Percentiles rank a stretch among this genome's conserved stretches.
Conservation (phyloP, 495 filamentous ascomycete genomes). For the Hypoxylon subgilvum region DNA sequence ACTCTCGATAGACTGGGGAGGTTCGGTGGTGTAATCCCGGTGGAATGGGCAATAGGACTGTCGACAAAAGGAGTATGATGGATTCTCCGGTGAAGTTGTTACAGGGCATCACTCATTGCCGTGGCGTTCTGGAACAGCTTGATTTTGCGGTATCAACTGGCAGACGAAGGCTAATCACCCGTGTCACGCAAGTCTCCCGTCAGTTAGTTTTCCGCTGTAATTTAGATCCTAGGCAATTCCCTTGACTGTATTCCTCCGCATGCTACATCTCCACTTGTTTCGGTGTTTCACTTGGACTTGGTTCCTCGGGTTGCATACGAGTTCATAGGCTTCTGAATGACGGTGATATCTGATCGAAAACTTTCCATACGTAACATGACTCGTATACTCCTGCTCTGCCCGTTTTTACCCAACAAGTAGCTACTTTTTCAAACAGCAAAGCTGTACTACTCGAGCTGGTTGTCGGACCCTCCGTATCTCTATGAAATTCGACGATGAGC, state of each 20-base stretch:
- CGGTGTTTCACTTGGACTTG: constrained; percentile 39
- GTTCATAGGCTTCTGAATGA: constrained; percentile 50
- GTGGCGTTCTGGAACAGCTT: constrained; percentile 54
- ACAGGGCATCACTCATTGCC: constrained; percentile 52
- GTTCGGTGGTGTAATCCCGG: constrained; percentile 42
- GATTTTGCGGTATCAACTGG: constrained; percentile 43
- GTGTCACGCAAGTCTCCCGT: constrained; percentile 36
- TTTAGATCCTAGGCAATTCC: constrained; percentile 65
- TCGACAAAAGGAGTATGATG: constrained; percentile 44
- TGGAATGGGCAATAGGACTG: constrained; percentile 38
- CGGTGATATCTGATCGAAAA: constrained; percentile 31
- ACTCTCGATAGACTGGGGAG: constrained; percentile 42
- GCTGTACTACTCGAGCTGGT: too few species aligned
- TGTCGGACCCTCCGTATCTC: too few species aligned
- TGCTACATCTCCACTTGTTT: constrained; percentile 46
- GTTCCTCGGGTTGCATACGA: constrained; percentile 49
- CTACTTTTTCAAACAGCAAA: too few species aligned
- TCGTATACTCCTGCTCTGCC: too few species aligned
- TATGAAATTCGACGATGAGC: too few species aligned
- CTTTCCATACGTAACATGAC: too few species aligned
- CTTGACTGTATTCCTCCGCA: constrained; percentile 59
- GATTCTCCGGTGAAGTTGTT: constrained; percentile 46
- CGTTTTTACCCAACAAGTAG: too few species aligned
- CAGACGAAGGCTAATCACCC: constrained; percentile 31
- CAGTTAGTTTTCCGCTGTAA: constrained; percentile 60